These are phyloP conservation scores for Crotalaria pallida DNA, from an alignment of 306 rosid genomes.

Conservation along the genomic window DNA sequence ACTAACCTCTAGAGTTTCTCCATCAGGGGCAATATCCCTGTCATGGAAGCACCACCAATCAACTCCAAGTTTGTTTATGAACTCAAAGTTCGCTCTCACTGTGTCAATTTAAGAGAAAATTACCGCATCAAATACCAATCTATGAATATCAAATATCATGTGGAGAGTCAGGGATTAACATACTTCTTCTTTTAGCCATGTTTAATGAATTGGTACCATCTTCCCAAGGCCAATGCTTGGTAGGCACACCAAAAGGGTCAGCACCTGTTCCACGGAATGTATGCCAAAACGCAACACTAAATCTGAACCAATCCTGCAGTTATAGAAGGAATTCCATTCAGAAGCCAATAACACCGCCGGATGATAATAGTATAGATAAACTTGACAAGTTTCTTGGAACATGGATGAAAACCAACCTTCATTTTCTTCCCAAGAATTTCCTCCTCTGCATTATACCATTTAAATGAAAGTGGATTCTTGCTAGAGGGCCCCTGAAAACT, in stretches of 20 bases:
- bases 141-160: not conserved
- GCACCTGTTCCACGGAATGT: slow-evolving; percentile 93
- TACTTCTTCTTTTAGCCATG: slow-evolving; percentile 96
- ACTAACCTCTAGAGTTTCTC: slow-evolving; percentile 50
- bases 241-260: slow-evolving; percentile 89
- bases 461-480: slow-evolving; percentile 74
- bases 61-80: slow-evolving; percentile 64
- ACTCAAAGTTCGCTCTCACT: slow-evolving; percentile 80
- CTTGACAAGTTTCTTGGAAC: slow-evolving; percentile 5
- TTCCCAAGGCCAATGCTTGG: slow-evolving; percentile 95
- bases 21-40: slow-evolving; percentile 76
- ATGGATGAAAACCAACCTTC: slow-evolving; percentile 59
- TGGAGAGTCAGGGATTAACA: not conserved
- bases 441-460: slow-evolving; percentile 86
- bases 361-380: not conserved
- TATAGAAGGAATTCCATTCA: not conserved
- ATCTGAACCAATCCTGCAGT: slow-evolving; percentile 87
- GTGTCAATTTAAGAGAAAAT: slow-evolving; percentile 6
- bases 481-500: slow-evolving; percentile 74
- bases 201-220: slow-evolving; percentile 88
- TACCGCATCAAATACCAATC: not conserved
- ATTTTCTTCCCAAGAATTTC: slow-evolving; percentile 85
- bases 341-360: slow-evolving; percentile 4
- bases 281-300: slow-evolving; percentile 98
- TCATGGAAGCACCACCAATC: slow-evolving; percentile 76